Evolutionary conservation across 768 basidiomycete species (phyloP).

Genomic region (Phaeolepiota aurea): DNA sequence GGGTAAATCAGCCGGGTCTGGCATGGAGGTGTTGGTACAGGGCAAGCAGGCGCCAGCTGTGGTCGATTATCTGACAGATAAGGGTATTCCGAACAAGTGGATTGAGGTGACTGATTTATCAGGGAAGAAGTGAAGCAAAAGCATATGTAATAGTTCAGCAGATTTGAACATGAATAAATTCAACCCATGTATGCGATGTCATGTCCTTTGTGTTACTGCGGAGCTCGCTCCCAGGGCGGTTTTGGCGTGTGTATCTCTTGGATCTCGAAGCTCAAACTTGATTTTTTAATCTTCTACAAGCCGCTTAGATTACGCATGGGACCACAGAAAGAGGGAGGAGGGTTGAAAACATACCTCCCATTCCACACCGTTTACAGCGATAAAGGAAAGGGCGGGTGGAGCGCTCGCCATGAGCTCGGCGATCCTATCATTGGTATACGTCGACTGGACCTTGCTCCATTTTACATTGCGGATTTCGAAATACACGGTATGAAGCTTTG

Average conservation of each 20-base stretch:
- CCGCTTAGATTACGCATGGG: constrained; percentile 15
- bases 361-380: constrained; percentile 20
- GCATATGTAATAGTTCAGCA: no score
- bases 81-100: constrained; percentile 80
- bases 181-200: no score
- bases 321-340: constrained; percentile 21
- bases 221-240: no score
- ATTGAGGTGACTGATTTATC: constrained; percentile 46
- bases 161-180: no score
- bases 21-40: constrained; percentile 76
- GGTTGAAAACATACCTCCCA: constrained; percentile 27
- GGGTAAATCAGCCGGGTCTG: constrained; percentile 42
- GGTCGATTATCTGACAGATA: constrained; percentile 52
- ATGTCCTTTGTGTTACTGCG: no score
- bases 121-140: constrained; percentile 42
- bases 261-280: not conserved
- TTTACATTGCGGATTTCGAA: constrained; percentile 25
- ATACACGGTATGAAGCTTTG: constrained; percentile 20
- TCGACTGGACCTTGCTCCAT: constrained; percentile 9
- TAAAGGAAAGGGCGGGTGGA: constrained; percentile 15
- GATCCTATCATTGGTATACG: constrained; percentile 15
- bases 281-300: constrained; percentile 1
- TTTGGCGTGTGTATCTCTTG: no score
- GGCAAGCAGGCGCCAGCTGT: constrained; percentile 72
- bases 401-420: constrained; percentile 15